Base-by-base conservation (phyloP, 1,284 basidiomycete genomes). In the Kalmanozyma brasiliensis region DNA sequence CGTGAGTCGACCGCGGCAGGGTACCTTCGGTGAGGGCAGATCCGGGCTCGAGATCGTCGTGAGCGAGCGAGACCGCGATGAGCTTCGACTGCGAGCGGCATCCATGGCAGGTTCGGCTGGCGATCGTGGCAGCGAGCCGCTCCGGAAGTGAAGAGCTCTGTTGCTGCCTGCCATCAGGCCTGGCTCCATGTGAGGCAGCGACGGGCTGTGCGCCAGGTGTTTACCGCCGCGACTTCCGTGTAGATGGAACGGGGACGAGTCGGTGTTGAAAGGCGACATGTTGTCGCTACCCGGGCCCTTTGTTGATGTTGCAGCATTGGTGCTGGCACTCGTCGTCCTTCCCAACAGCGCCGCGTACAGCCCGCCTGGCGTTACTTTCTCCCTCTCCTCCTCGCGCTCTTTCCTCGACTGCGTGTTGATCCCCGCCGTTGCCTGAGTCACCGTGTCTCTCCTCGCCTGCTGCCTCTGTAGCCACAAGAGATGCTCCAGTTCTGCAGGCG, bases 271-370 rank as follows among this genome's bases (percentile, higher is more conserved):
- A 7, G 26, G 26, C 6, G 26, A 29, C 20, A 20, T 11, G 9
- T 8, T 37, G 16, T 37, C 16, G 17, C 17, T 20, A 17, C 36
- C 26, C 26, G n/a, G n/a, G n/a, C n/a, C n/a, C n/a, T n/a, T n/a
- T n/a, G 26, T 38, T 7, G 23, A 5, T 16, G n/a, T 34, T 17
- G 30, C 32, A 16, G 20, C 14, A 24, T n/a, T 29, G 8, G 34
- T 23, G 22, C 20, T 49, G 10, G 36, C 36, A 3, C 43, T 34
- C 22, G 38, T 14, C 32, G 52, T 38, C n/a, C 49, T 35, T 7
- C 53, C 61, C 24, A 49, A 17, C 45, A 58, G 29, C 8, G 61
- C 61, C 8, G 55, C 61, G 43, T 64, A 58, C 36, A 64, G 26
- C 5, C 61, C 61, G 13, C 48, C 35, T 5, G 49, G 45, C 23